Base-by-base conservation (phyloP, 768 basidiomycete species). In the Daedaleopsis nitida region DNA sequence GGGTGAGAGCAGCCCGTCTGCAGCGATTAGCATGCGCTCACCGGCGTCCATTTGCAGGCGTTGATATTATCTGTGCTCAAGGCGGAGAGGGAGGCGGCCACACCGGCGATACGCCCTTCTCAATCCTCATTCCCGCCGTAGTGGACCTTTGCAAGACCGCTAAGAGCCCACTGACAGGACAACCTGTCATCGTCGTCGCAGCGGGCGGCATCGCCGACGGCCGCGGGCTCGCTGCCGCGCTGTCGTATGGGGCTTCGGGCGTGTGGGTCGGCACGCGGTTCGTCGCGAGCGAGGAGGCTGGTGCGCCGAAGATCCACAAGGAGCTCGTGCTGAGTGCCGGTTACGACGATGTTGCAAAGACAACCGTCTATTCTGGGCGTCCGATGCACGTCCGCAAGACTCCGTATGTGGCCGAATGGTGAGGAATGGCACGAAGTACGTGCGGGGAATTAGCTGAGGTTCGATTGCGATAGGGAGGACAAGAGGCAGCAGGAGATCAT, bases 211-310 rank as follows among this genome's bases (percentile, higher is more conserved):
- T 94, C 60, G 85, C 89, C 21, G 91, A 93, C 66, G 92, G 92
- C 13, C 84, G 91, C 37, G 89, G 91, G 37, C 80, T 94, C 16
- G 91, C 92, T 14, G 89, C 86, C 17, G 76, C 89, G 32, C 82
- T 92, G 58, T 80, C 87, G 84, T 89, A 75, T 60, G 93, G 93
- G 50, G 93, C 92, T 5, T 80, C 87, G 3, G 93, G 88, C 47
- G 89, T 94, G 3, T 95, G 93, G 93, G 91, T 92, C 39, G 90
- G 90, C 43, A 94, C 92, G 5, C 86, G 92, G 42, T 94, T 94
- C 69, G 91, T 93, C 44, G 91, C 92, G 12, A 86, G 87, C 66
- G 84, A 80, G 39, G 91, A 94, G 72, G 91, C 92, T 0, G 89
- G 86, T 39, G 92, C 92, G 2, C 87, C 92, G 12, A 83, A 83